Base-by-base conservation (phyloP, 495 filamentous ascomycete species). In the Pseudevernia furfuracea region DNA sequence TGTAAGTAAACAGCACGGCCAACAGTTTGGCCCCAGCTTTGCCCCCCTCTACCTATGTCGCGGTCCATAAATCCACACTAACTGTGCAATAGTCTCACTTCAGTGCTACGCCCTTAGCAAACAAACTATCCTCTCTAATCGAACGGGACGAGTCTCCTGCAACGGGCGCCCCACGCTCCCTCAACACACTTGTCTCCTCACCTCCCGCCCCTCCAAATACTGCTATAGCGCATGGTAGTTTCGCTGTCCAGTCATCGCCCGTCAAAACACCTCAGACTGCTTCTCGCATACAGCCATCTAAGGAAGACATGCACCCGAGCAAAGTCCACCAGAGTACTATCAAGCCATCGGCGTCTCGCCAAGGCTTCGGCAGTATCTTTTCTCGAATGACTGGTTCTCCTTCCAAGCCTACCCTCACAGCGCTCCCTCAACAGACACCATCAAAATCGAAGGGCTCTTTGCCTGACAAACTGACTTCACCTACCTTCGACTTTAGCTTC, bases 251-350 rank as follows among this genome's bases (percentile, higher is more conserved):
- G 49, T 73, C 76, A n/a, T 77, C 77, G 15, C 74, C 81, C 12
- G 65, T 79, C 38, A 84, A 84, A 70, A 84, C 82, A 4, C 82
- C 82, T 36, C 79, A 75, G 21, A 78, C 73, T 17, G 67, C 58
- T 17, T 66, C 70, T 30, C 64, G 72, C 23, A 53, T 74, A 30
- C 74, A 77, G 62, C 84, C 87, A 7, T 74, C 85, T 53, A 78
- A 77, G 60, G 81, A 84, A 41, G 88, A 90, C 70, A 91, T 91
- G 87, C 89, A 92, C 70, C 89, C 89, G 46, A 88, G 84, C 80
- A 87, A 87, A 71, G 83, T 80, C 38, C 88, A 88, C 59, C 78
- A 81, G 38, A 91, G 85, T 68, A 91, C 87, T 65, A 82, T 81
- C n/a, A 84, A 84, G 64, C 77, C 86, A 41, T 81, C 82, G 7